phyloP scores from a whole-genome alignment of 306 rosid species.

The Mimosa pudica region DNA sequence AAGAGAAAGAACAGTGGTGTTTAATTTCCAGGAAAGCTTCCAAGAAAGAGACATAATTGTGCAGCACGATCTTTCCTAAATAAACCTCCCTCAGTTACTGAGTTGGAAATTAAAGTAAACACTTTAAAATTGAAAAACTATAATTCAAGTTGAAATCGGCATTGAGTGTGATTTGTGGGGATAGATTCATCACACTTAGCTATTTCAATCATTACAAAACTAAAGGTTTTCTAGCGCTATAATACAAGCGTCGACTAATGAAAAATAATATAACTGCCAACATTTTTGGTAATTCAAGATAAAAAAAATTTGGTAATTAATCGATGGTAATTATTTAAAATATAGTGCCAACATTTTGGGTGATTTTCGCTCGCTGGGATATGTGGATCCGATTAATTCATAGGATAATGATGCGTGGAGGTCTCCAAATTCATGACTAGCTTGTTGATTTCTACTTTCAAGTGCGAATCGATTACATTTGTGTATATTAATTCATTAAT shows the following conservation, averaged over 20 bases:
- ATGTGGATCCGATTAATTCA: neutral
- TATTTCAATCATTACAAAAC: neutral
- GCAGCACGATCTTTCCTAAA: neutral
- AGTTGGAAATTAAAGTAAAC: neutral
- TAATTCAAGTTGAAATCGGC: neutral
- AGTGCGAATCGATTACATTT: too few relatives aligned
- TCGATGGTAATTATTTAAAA: neutral
- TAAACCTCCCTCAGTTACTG: slow-evolving; percentile 6
- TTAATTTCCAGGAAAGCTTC: neutral
- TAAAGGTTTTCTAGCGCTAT: neutral
- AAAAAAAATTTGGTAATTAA: too few relatives aligned
- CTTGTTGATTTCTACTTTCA: neutral
- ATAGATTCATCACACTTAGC: neutral
- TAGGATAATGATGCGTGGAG: neutral
- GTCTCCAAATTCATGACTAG: neutral
- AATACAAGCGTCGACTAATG: neutral
- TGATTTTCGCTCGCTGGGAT: neutral
- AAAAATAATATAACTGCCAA: neutral
- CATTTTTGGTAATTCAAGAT: too few relatives aligned
- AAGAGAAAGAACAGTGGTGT: neutral
- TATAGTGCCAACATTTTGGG: neutral
- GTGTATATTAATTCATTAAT: neutral
- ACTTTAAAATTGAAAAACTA: neutral
- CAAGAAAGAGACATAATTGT: neutral
- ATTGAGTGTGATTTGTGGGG: neutral